Conservation (phyloP, 805 yeast genomes). For the Pichia kluyveri region DNA sequence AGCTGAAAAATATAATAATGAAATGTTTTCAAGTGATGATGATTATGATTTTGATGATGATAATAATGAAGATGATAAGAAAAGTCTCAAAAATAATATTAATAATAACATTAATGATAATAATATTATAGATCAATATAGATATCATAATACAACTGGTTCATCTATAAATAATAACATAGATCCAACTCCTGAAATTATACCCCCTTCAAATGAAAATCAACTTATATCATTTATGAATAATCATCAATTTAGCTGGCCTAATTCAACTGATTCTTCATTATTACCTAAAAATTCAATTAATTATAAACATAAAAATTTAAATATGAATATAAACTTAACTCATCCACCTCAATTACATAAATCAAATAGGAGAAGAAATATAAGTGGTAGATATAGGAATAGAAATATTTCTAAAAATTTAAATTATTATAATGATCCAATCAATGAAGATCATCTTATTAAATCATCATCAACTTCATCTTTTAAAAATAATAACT, state of each 20-base stretch:
- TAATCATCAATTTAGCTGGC: constrained; percentile 25
- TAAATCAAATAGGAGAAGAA: constrained; percentile 13
- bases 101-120: background rate
- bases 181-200: background rate
- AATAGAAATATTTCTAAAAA: background rate
- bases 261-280: constrained; percentile 11
- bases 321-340: background rate
- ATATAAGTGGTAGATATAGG: constrained; percentile 7
- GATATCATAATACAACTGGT: too few species aligned
- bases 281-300: too few species aligned
- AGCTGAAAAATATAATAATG: constrained; percentile 59
- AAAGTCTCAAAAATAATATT: background rate
- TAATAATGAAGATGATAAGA: background rate
- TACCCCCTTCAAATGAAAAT: constrained; percentile 15
- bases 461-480: too few species aligned
- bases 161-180: too few species aligned
- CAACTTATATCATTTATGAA: constrained; percentile 24
- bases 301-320: background rate
- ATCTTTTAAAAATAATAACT: too few species aligned
- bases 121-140: background rate
- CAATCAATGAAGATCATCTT: too few species aligned
- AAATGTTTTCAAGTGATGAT: constrained; percentile 53
- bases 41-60: constrained; percentile 18
- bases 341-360: background rate
- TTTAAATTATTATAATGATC: too few species aligned